These are phyloP conservation scores for Oryza rufipogon DNA, from an alignment of 176 grass and related monocot species.

Conservation along the genomic window DNA sequence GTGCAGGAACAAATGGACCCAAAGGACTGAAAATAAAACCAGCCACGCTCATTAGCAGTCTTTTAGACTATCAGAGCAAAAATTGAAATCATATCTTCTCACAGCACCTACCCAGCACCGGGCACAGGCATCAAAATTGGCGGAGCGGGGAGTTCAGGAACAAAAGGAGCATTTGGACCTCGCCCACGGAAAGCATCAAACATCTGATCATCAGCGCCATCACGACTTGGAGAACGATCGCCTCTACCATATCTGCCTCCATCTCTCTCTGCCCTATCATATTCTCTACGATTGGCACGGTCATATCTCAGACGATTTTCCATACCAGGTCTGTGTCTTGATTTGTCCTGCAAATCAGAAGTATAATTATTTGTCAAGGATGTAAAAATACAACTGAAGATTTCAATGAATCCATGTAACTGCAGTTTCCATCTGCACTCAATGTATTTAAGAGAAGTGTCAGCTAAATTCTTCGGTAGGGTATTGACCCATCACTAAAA, in stretches of 20 bases:
- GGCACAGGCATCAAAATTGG: conserved; percentile 96
- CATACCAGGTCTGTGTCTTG: conserved; percentile 62
- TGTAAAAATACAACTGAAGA: too few relatives aligned
- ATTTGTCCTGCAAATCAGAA: conserved; percentile 62
- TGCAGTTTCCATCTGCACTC: conserved; percentile 11
- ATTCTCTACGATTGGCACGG: conserved; percentile 67
- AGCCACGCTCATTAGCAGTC: conserved; percentile 29
- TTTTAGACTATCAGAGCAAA: conserved; percentile 12
- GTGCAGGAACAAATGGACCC: conserved; percentile 97
- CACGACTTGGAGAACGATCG: conserved; percentile 63
- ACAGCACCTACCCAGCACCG: conserved; percentile 78
- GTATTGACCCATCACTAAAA: not conserved
- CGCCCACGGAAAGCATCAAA: conserved; percentile 74
- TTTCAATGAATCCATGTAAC: conserved; percentile 18
- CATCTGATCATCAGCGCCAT: conserved; percentile 76
- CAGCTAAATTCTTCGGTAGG: not conserved
- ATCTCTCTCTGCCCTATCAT: conserved; percentile 73
- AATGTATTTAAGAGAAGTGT: not conserved
- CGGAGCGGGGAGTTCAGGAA: conserved; percentile 82
- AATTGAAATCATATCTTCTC: conserved; percentile 29
- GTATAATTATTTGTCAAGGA: conserved; percentile 26
- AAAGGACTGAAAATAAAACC: conserved; percentile 69
- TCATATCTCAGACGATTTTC: conserved; percentile 73
- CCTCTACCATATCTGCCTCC: conserved; percentile 70
- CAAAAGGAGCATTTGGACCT: conserved; percentile 72